Percentiles rank a stretch among this genome's conserved stretches.
Evolutionary conservation across 176 grass and related monocot species (phyloP).

Genomic region (Microstegium vimineum): DNA sequence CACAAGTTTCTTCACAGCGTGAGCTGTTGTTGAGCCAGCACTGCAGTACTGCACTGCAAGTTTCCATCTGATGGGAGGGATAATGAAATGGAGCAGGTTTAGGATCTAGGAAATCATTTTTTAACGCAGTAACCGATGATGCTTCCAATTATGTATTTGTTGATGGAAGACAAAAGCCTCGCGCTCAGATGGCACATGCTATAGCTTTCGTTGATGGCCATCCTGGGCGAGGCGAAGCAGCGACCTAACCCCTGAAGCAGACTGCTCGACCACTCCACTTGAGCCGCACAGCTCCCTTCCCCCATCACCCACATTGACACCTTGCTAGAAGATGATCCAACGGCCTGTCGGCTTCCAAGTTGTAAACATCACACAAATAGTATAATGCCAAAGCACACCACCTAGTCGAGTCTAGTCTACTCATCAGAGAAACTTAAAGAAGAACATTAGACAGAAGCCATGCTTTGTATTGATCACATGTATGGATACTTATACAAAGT

Average conservation of each 20-base stretch:
- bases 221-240: background rate
- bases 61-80: background rate
- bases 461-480: no score
- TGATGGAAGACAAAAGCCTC: constrained; percentile 29
- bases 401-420: background rate
- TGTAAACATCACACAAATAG: background rate
- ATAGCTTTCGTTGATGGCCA: constrained; percentile 5
- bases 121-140: background rate
- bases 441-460: no score
- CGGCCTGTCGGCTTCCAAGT: background rate
- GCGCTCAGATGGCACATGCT: constrained; percentile 27
- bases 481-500: no score
- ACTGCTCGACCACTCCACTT: constrained; percentile 23
- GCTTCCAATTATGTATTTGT: constrained; percentile 9
- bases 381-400: background rate
- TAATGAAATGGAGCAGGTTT: background rate
- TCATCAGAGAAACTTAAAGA: background rate
- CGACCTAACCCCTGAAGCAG: constrained; percentile 36
- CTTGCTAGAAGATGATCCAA: background rate
- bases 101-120: background rate
- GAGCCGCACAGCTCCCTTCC: background rate
- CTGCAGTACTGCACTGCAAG: background rate
- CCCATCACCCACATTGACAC: no score
- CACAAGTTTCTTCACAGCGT: background rate
- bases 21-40: background rate